Percentiles rank a stretch among this genome's conserved stretches.
Conservation (phyloP, 148 eudicot genomes). For the Persicaria tinctoria region DNA sequence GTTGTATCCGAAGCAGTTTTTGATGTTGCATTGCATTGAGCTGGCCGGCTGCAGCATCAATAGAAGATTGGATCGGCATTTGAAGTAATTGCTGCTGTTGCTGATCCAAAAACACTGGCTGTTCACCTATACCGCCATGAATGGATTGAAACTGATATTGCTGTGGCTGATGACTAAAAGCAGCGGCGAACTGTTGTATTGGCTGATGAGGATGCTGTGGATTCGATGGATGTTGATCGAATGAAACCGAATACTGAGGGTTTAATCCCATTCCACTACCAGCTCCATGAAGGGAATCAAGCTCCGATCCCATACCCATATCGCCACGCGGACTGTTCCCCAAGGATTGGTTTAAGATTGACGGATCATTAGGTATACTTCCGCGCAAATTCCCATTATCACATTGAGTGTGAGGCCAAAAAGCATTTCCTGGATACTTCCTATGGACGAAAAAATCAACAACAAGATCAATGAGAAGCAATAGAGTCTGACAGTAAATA, state of each 20-base stretch:
- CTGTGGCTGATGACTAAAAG: constrained; percentile 30
- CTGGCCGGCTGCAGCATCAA: constrained; percentile 62
- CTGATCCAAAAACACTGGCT: constrained; percentile 58
- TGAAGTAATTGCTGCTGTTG: constrained; percentile 37
- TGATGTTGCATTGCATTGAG: constrained; percentile 65
- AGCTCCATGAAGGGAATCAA: constrained; percentile 46
- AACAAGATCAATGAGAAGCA: too few relatives aligned
- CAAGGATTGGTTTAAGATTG: constrained; percentile 65
- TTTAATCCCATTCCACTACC: constrained; percentile 57
- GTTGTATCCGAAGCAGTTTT: constrained; percentile 57
- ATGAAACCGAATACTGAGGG: constrained; percentile 27
- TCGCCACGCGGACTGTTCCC: constrained; percentile 49
- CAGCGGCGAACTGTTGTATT: constrained; percentile 35
- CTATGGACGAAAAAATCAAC: too few relatives aligned
- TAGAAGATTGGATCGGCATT: constrained; percentile 45
- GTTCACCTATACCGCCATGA: constrained; percentile 54
- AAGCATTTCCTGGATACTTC: too few relatives aligned
- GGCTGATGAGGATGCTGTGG: constrained; percentile 43
- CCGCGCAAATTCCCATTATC: constrained; percentile 64
- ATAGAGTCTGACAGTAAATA: too few relatives aligned
- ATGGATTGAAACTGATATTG: constrained; percentile 41
- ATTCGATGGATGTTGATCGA: constrained; percentile 30
- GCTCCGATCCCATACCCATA: constrained; percentile 47
- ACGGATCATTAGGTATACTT: constrained; percentile 55
- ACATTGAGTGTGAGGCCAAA: constrained; percentile 53